Evolutionary conservation across 2,329 filamentous ascomycete genomes (phyloP).

Genomic region (Graphiopsis chlorocephala): DNA sequence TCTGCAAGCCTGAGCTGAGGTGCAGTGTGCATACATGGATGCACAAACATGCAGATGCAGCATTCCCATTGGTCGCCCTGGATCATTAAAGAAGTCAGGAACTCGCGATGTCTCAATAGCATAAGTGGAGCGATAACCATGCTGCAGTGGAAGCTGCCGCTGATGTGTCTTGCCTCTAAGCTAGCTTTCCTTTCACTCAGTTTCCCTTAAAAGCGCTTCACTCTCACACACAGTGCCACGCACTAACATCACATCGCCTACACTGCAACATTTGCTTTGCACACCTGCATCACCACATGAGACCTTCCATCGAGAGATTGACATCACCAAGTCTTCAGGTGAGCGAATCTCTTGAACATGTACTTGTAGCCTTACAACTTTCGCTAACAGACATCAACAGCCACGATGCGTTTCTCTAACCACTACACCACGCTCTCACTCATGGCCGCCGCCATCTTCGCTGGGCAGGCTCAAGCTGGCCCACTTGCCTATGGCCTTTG

Average conservation of each 20-base stretch:
- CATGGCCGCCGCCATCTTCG: not conserved
- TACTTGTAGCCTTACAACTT: not conserved
- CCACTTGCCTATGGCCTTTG: conserved; percentile 45
- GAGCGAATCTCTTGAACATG: not conserved
- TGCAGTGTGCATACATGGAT: not conserved
- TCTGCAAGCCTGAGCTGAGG: not conserved
- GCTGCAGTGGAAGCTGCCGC: not conserved
- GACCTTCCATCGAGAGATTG: no score
- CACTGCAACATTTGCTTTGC: no score
- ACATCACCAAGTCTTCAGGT: no score
- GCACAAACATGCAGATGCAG: not conserved
- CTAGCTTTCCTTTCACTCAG: not conserved
- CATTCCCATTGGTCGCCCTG: not conserved
- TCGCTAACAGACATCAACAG: not conserved
- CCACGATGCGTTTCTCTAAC: not conserved
- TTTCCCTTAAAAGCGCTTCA: not conserved
- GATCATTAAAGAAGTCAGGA: not conserved
- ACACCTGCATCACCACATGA: not conserved
- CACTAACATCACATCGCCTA: not conserved
- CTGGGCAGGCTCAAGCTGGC: conserved; percentile 25
- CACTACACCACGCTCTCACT: not conserved
- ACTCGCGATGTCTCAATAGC: not conserved
- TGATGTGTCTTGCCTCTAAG: not conserved
- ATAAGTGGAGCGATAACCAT: not conserved
- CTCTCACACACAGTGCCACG: not conserved